Conservation (phyloP, 305 asterid species). For the Fraxinus sp. region DNA sequence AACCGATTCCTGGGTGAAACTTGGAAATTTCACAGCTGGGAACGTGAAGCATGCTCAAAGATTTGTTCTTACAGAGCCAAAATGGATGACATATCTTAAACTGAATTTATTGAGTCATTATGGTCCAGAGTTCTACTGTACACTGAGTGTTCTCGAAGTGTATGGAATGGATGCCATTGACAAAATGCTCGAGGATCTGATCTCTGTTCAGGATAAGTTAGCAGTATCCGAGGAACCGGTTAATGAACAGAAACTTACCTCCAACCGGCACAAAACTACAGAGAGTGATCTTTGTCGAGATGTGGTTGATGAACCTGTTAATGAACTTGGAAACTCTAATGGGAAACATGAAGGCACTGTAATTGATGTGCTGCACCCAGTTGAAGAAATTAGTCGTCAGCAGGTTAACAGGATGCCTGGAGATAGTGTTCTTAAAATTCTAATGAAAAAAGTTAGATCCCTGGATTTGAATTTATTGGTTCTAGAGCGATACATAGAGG, state of each 20-base stretch:
- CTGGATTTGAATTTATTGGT: constrained; percentile 79
- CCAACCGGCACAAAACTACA: constrained; percentile 31
- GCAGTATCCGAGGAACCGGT: constrained; percentile 40
- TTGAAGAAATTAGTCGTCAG: constrained; percentile 65
- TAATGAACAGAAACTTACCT: constrained; percentile 36
- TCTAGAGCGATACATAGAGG: constrained; percentile 77
- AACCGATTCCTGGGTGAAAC: constrained; percentile 78
- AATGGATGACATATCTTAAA: constrained; percentile 86
- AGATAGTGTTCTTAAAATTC: constrained; percentile 90
- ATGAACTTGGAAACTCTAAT: constrained; percentile 35
- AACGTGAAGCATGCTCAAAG: constrained; percentile 74
- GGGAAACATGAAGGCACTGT: constrained; percentile 36
- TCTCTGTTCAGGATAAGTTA: constrained; percentile 57
- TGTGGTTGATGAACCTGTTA: constrained; percentile 44
- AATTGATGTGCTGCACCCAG: constrained; percentile 54
- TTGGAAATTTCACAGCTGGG: constrained; percentile 75
- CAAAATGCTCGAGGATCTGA: constrained; percentile 89
- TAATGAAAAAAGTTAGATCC: constrained; percentile 81
- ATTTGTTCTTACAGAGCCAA: constrained; percentile 77
- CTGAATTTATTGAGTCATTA: constrained; percentile 70
- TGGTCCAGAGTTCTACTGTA: constrained; percentile 90
- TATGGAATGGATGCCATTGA: constrained; percentile 95
- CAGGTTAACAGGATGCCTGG: constrained; percentile 91
- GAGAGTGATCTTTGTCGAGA: constrained; percentile 44
- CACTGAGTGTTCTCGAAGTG: constrained; percentile 77